phyloP scores from a whole-genome alignment of 2,329 filamentous ascomycete species.

The Podosphaera leucotricha region DNA sequence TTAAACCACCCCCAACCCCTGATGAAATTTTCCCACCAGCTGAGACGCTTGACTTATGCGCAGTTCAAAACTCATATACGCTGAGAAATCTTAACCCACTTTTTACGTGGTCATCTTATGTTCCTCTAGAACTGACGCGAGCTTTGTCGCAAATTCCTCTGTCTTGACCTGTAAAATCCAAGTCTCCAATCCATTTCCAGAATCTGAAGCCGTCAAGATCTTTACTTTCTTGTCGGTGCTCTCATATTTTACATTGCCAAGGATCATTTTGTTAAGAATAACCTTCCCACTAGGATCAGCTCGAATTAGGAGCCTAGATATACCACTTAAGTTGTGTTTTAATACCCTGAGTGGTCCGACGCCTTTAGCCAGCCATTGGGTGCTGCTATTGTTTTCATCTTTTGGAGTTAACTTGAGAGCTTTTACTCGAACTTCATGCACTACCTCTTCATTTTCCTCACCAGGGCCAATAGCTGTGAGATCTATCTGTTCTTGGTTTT shows the following conservation, averaged over 20 bases:
- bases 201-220: slow-evolving; percentile 30
- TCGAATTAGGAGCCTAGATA: slow-evolving; percentile 45
- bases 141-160: slow-evolving; percentile 23
- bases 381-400: slow-evolving; percentile 23
- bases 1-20: too few species aligned
- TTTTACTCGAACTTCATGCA: slow-evolving; percentile 50
- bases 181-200: slow-evolving; percentile 35
- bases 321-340: slow-evolving; percentile 45
- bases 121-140: slow-evolving; percentile 17
- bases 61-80: too few species aligned
- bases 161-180: slow-evolving; percentile 53
- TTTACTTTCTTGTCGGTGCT: slow-evolving; percentile 35
- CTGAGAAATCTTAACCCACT: too few species aligned
- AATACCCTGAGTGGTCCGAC: slow-evolving; percentile 49
- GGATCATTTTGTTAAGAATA: slow-evolving; percentile 44
- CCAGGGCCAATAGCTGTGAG: slow-evolving; percentile 41
- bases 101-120: too few species aligned
- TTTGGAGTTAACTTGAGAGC: slow-evolving; percentile 36
- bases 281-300: slow-evolving; percentile 54
- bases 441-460: slow-evolving; percentile 46
- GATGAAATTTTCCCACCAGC: too few species aligned
- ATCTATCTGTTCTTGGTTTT: slow-evolving; percentile 44
- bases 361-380: slow-evolving; percentile 44
- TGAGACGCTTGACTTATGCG: too few species aligned
- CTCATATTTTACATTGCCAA: slow-evolving; percentile 39